Evolutionary conservation across 192 early-diverging fungal genomes (phyloP).

Genomic region (Gigaspora rosea): DNA sequence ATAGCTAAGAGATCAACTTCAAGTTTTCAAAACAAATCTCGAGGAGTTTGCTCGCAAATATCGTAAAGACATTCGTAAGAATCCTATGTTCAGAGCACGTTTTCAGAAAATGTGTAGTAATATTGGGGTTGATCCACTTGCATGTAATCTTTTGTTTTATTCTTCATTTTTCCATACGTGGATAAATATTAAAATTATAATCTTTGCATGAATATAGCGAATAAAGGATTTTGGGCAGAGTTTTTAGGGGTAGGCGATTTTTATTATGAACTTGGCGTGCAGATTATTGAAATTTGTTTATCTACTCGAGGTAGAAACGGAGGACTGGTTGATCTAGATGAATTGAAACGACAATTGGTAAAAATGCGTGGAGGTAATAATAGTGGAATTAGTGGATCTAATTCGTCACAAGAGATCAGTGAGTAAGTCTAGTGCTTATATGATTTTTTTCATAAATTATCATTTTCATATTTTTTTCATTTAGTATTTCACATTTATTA

Average conservation of each 20-base stretch:
- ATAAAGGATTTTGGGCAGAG: constrained; percentile 96
- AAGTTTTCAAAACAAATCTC: constrained; percentile 77
- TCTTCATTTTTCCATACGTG: background rate
- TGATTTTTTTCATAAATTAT: no score
- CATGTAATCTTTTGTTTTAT: constrained; percentile 54
- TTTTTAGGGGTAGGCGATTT: constrained; percentile 95
- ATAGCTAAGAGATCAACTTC: constrained; percentile 68
- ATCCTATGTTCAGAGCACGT: constrained; percentile 83
- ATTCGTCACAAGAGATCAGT: constrained; percentile 46
- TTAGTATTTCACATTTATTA: background rate
- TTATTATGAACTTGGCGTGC: constrained; percentile 95
- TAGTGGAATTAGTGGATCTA: no score
- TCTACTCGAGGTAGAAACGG: constrained; percentile 83
- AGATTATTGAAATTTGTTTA: constrained; percentile 89
- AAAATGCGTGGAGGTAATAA: constrained; percentile 51
- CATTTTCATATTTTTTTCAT: no score
- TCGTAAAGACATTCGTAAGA: constrained; percentile 82
- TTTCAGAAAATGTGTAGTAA: constrained; percentile 93
- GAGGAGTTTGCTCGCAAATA: constrained; percentile 86
- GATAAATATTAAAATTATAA: background rate
- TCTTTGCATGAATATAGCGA: constrained; percentile 52
- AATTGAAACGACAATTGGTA: constrained; percentile 73
- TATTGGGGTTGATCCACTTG: constrained; percentile 94
- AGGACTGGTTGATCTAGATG: constrained; percentile 85
- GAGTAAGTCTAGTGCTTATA: constrained; percentile 37